Percentiles rank a stretch among this genome's conserved stretches.
phyloP scores from a whole-genome alignment of 441 rosid species.

The Pelargonium fulgidum region DNA sequence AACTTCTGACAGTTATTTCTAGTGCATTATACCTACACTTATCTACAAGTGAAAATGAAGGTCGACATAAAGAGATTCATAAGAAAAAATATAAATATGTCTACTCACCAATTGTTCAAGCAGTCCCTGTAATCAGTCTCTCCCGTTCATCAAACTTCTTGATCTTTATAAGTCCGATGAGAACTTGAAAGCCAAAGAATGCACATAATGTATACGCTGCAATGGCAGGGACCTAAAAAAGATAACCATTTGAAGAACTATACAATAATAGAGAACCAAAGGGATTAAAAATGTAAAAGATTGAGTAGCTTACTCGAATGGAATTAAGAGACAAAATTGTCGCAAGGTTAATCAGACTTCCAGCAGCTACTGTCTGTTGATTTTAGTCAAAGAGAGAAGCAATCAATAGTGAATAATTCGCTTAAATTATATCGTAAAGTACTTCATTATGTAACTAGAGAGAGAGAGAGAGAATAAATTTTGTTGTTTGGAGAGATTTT shows the following conservation, averaged over 20 bases:
- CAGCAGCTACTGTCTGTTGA: slow-evolving; percentile 86
- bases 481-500: neutral
- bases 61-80: neutral
- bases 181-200: slow-evolving; percentile 73
- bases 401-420: slow-evolving; percentile 9
- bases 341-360: slow-evolving; percentile 87
- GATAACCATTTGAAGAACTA: slow-evolving; percentile 18
- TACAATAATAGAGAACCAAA: slow-evolving; percentile 6
- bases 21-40: neutral
- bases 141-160: slow-evolving; percentile 79
- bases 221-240: slow-evolving; percentile 62
- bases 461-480: no score
- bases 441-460: neutral
- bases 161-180: slow-evolving; percentile 72
- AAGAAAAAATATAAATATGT: neutral
- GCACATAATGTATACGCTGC: slow-evolving; percentile 62
- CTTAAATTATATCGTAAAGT: neutral
- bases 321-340: slow-evolving; percentile 87
- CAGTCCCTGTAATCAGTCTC: slow-evolving; percentile 86
- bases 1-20: neutral
- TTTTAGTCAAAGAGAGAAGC: slow-evolving; percentile 15
- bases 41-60: neutral
- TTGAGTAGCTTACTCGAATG: slow-evolving; percentile 51
- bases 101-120: slow-evolving; percentile 44
- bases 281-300: slow-evolving; percentile 11